A percentile compares a stretch with the other conserved stretches of the same genome.
These are phyloP conservation scores for Pleurotus salmoneostramineus DNA, from an alignment of 768 basidiomycete genomes.

Conservation along the genomic window DNA sequence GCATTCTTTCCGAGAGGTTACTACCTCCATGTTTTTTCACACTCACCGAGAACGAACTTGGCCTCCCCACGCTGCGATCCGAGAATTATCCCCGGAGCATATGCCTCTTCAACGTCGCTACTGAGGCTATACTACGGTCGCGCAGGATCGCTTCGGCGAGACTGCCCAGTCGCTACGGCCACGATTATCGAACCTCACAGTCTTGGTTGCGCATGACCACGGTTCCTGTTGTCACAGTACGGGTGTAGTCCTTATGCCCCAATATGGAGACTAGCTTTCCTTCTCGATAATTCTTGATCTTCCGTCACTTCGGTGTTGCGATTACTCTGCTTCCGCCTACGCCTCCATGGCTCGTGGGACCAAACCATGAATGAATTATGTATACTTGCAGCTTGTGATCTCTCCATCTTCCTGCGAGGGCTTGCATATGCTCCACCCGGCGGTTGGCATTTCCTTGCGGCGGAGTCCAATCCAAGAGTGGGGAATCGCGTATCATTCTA, in stretches of 20 bases:
- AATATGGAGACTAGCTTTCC: not conserved
- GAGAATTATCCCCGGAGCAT: not conserved
- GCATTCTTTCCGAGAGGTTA: not conserved
- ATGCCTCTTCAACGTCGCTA: not conserved
- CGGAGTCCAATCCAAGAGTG: not conserved
- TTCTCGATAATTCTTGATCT: not conserved
- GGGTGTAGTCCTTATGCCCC: not conserved
- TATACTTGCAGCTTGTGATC: not conserved
- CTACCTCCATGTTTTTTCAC: not conserved
- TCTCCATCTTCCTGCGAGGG: not conserved
- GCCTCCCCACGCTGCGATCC: not conserved
- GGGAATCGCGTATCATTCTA: not conserved
- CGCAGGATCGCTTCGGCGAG: not conserved
- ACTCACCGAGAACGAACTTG: not conserved
- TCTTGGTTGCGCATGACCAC: not conserved
- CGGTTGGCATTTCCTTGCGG: not conserved
- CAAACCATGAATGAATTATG: not conserved
- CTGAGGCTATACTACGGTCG: not conserved
- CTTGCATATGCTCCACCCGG: not conserved
- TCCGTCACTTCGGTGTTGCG: not conserved
- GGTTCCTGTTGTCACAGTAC: not conserved
- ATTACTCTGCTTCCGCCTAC: not conserved
- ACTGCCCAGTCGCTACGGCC: not conserved
- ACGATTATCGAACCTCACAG: not conserved
- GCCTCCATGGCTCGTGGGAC: not conserved